Evolutionary conservation across 192 early-diverging fungal genomes (phyloP).

Genomic region (Backusella psychrophila): DNA sequence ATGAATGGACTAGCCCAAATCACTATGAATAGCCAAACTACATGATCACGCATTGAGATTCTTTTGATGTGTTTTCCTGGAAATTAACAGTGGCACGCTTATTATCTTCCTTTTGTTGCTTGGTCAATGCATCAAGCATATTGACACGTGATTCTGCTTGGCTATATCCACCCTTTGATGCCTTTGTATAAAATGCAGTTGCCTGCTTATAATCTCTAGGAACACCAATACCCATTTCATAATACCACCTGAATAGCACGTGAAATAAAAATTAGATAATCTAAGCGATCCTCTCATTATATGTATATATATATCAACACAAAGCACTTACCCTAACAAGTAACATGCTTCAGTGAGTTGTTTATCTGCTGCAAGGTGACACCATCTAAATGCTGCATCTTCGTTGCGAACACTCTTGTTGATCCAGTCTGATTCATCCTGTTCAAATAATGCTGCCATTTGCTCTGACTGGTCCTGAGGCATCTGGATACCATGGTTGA

Average conservation of each 20-base stretch:
- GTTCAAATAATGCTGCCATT: background rate
- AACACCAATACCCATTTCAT: constrained; percentile 35
- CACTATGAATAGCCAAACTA: background rate
- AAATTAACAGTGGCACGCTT: background rate
- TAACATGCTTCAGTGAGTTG: constrained; percentile 78
- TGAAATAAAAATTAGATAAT: background rate
- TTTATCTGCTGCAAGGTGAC: constrained; percentile 73
- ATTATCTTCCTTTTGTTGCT: constrained; percentile 3
- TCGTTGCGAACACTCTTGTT: constrained; percentile 1
- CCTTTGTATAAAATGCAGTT: constrained; percentile 28
- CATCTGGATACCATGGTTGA: constrained; percentile 19
- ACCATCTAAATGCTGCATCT: constrained; percentile 73
- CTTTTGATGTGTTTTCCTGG: background rate
- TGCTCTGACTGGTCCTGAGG: constrained; percentile 4
- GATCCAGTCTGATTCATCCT: constrained; percentile 23
- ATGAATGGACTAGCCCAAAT: too few species aligned
- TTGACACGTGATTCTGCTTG: constrained; percentile 10
- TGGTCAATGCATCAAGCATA: background rate
- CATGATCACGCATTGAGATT: background rate
- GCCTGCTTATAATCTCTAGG: constrained; percentile 25
- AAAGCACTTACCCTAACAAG: constrained; percentile 73
- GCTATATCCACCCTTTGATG: constrained; percentile 22
- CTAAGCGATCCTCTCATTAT: background rate
- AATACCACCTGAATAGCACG: constrained; percentile 25
- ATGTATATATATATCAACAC: background rate